phyloP scores from a whole-genome alignment of 768 basidiomycete genomes.

The Mycena leptocephala region DNA sequence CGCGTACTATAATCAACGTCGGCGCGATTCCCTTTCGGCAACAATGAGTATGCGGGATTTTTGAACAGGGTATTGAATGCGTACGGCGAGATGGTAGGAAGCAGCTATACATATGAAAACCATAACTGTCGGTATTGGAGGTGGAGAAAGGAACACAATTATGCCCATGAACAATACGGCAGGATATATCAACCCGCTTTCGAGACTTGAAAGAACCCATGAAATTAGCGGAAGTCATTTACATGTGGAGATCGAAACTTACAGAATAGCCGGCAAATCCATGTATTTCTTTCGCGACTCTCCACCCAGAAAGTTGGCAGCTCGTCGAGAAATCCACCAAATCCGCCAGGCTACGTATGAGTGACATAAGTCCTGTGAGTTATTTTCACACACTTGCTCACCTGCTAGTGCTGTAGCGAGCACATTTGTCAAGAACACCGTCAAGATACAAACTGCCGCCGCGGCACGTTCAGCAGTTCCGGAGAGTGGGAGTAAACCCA shows the following conservation, averaged over 20 bases:
- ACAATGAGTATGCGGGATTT: not conserved
- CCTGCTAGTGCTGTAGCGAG: not conserved
- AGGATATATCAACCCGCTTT: constrained; percentile 29
- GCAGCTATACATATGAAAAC: constrained; percentile 14
- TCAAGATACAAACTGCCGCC: not conserved
- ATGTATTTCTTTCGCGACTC: constrained; percentile 10
- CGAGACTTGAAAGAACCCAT: not conserved
- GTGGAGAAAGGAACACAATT: not conserved
- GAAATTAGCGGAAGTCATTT: not conserved
- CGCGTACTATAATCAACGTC: constrained; percentile 28
- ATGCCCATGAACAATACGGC: not conserved
- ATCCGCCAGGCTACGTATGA: constrained; percentile 15
- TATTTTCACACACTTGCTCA: not conserved
- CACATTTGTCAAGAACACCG: not conserved
- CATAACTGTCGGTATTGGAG: not conserved
- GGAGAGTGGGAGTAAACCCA: constrained; percentile 5
- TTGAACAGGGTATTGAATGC: not conserved
- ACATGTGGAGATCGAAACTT: not conserved
- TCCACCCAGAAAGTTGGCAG: not conserved
- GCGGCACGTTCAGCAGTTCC: constrained; percentile 2
- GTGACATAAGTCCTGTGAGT: not conserved
- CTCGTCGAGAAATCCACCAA: constrained; percentile 26
- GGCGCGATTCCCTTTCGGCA: constrained; percentile 13
- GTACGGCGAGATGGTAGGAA: constrained; percentile 19
- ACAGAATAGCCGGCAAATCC: constrained; percentile 26